These are phyloP conservation scores for Xylaria nigripes DNA, from an alignment of 495 filamentous ascomycete species.

Conservation along the genomic window DNA sequence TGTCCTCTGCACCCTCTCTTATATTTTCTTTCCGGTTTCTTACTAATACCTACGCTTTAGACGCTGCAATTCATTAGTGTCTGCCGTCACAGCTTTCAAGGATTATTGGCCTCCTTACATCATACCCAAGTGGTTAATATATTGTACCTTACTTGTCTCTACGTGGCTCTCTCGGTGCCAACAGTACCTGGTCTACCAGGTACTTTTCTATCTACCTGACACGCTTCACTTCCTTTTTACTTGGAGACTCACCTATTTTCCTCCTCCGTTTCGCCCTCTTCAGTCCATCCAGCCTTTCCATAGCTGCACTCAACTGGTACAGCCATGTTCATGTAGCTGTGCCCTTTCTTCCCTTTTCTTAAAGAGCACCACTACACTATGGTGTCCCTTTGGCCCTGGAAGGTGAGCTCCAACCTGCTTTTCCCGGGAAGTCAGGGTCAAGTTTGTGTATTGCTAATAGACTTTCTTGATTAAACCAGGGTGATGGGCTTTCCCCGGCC, in stretches of 20 bases:
- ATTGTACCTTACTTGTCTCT: background rate
- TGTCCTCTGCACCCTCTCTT: too few relatives aligned
- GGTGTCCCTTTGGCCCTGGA: slow-evolving; percentile 81
- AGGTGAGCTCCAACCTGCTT: slow-evolving; percentile 37
- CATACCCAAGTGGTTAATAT: background rate
- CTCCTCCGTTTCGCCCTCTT: background rate
- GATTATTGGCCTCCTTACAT: background rate
- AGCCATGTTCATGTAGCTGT: slow-evolving; percentile 18
- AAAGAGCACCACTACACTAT: slow-evolving; percentile 36
- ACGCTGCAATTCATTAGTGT: background rate
- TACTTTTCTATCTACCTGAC: background rate
- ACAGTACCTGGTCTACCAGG: background rate
- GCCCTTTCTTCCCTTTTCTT: background rate
- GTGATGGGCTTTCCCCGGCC: slow-evolving; percentile 76
- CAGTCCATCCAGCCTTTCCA: background rate
- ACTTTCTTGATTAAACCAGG: slow-evolving; percentile 37
- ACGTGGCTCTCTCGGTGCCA: background rate
- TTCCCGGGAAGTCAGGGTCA: background rate
- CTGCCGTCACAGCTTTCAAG: background rate
- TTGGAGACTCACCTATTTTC: background rate
- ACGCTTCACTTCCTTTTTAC: background rate
- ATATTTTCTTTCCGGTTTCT: too few relatives aligned
- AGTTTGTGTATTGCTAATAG: background rate
- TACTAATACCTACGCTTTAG: background rate
- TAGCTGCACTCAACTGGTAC: background rate